Evolutionary conservation across 768 basidiomycete species (phyloP), one percentile per base, ranked within the genome.

Genomic region (Rhodotorula graminis): DNA sequence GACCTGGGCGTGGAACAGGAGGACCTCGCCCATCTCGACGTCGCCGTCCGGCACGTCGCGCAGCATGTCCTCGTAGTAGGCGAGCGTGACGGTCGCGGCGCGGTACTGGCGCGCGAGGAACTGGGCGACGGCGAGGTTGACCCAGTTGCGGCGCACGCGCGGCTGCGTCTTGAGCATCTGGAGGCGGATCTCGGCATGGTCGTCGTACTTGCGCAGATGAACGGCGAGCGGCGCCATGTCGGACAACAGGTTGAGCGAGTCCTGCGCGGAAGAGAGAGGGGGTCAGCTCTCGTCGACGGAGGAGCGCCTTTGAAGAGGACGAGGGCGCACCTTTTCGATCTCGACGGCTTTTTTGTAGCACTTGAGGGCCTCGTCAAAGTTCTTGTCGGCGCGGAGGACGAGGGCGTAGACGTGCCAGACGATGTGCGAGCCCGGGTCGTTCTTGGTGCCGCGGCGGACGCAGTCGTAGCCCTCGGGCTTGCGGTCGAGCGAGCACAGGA

Each of bases 341-440:
- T 86, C 86, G 75, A 94, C 83, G 5, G 94, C 95, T 83, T 92
- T 90, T 3, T 86, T 87, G 81, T 97, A 98, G 37, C 93, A 93
- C 78, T 93, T 91, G 78, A 92, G 84, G 1, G 96, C 93, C 78
- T 94, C 93, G 75, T 92, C 91, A 78, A 92, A 97, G 79, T 95
- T 92, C 82, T 90, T 93, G 80, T 96, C 91, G 16, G 89, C 89
- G 81, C 95, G 92, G 80, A 93, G 90, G 31, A 96, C 88, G 78
- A 99, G 89, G 40, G 93, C 96, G 80, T 92, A 90, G 75, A 98
- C 95, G 82, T 99, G 96, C 94, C 96, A 98, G 80, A 89, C 90
- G 79, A 99, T 97, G 79, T 97, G 93, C 29, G 70, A 73, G 46
- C 86, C 88, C 66, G 91, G 82, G 82, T 94, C 91, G 60, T 88